Base-by-base conservation (phyloP, 345 rosid species). In the Pistacia vera region DNA sequence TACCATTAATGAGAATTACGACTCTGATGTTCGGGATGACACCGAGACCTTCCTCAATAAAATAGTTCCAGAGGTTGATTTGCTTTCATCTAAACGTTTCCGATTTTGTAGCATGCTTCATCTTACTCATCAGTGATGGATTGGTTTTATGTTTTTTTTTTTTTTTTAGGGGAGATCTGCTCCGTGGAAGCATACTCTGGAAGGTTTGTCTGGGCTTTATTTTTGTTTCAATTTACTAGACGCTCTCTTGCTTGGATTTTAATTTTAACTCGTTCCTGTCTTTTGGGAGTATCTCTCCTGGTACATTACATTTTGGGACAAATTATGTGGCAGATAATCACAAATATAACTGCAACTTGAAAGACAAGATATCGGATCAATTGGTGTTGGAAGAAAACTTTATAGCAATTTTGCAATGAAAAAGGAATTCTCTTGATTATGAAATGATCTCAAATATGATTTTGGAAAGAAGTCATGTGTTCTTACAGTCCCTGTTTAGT, bases 101-200 rank as follows among this genome's bases (percentile, higher is more conserved):
- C 22, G 3, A 66, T 33, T 18, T 35, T 11, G 11, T 33, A 57
- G 13, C 13, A 30, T 56, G 4, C 49, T 28, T 55, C 33, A 11
- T 11, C 8, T 35, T 56, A 3, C 52, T 38, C 10, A 10, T 25
- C 22, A 41, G 46, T 41, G 65, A 4, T 28, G 60, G 38, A 17
- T 4, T 33, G 10, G 2, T 8, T 48, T 41, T 30, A 4, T 60
- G 5, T 20, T 16, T 73, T 30, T 69, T 74, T 18, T 67, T 30
- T 11, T 72, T 78, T 70, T 75, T 49, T 85, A 93, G 99, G 98
- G 99, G 70, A 84, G 86, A 30, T 89, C 98, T 48, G 99, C 98
- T 0, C 97, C 98, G 78, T 95, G 98, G 99, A 92, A 87, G 86
- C 99, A 95, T 69, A 93, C 97, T 5, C 83, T 95, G 60, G 99